A percentile compares a stretch with the other conserved stretches of the same genome.
phyloP scores from a whole-genome alignment of 164 flowering plant species.

The Stephania yunnanensis region DNA sequence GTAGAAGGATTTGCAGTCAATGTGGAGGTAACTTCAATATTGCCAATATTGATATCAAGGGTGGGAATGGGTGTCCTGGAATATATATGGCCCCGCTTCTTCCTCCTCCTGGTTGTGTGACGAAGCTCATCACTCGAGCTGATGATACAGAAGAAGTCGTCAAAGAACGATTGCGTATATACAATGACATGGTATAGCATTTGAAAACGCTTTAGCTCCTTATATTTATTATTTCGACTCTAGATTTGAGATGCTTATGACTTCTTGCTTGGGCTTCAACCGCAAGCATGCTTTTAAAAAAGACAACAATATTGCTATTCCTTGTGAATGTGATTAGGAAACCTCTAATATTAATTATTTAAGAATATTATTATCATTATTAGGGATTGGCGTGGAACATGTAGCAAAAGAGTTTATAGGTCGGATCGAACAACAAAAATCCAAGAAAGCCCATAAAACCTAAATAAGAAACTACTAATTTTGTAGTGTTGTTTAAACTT shows the following conservation, averaged over 20 bases:
- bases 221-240: neutral
- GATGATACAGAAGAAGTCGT: slow-evolving; percentile 87
- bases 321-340: neutral
- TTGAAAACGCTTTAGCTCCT: neutral
- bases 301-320: neutral
- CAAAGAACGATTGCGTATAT: slow-evolving; percentile 68
- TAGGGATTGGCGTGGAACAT: neutral
- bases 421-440: no score
- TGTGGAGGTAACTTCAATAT: slow-evolving; percentile 79
- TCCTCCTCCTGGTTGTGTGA: slow-evolving; percentile 73
- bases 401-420: no score
- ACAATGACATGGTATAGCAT: slow-evolving; percentile 56
- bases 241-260: neutral
- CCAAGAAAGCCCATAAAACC: no score
- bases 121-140: slow-evolving; percentile 80
- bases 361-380: neutral
- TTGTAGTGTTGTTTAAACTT: neutral
- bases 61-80: slow-evolving; percentile 67
- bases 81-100: slow-evolving; percentile 89
- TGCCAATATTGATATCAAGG: slow-evolving; percentile 69
- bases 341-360: neutral
- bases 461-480: no score
- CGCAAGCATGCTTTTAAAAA: neutral
- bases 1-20: slow-evolving; percentile 85
- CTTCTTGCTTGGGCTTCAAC: neutral